These are phyloP conservation scores for Coffea humblotiana DNA, from an alignment of 305 asterid genomes.

Conservation along the genomic window DNA sequence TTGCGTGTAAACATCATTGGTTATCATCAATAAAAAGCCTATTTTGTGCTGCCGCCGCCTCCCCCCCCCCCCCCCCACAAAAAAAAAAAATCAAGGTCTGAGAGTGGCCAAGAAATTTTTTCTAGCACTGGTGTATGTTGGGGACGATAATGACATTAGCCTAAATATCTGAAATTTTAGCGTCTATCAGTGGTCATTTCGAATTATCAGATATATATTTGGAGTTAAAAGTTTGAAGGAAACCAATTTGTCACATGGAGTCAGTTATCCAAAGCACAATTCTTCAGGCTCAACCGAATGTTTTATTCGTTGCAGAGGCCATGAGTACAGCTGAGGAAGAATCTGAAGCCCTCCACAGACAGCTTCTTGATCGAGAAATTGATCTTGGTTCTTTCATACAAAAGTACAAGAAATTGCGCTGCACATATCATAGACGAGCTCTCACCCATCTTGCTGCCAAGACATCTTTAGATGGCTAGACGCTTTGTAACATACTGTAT, in stretches of 20 bases:
- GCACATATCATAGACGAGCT: conserved; percentile 65
- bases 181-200: too few relatives aligned
- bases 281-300: not conserved
- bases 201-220: too few relatives aligned
- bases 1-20: too few relatives aligned
- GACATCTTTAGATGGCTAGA: conserved; percentile 54
- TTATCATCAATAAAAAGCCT: too few relatives aligned
- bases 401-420: conserved; percentile 78
- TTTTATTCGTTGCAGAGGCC: conserved; percentile 49
- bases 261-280: not conserved
- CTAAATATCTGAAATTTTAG: not conserved
- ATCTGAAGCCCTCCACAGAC: conserved; percentile 74
- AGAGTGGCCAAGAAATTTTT: too few relatives aligned
- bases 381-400: conserved; percentile 70
- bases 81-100: too few relatives aligned
- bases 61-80: too few relatives aligned
- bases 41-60: too few relatives aligned
- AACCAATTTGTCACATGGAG: not conserved
- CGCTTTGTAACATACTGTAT: not conserved
- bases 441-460: conserved; percentile 86
- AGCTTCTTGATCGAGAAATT: conserved; percentile 72
- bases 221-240: not conserved
- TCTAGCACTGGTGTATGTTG: not conserved
- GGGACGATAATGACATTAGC: not conserved
- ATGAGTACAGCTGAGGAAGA: conserved; percentile 72